These are phyloP conservation scores for Ceratobasidium sp. DNA, from an alignment of 1,284 basidiomycete genomes.

Conservation along the genomic window DNA sequence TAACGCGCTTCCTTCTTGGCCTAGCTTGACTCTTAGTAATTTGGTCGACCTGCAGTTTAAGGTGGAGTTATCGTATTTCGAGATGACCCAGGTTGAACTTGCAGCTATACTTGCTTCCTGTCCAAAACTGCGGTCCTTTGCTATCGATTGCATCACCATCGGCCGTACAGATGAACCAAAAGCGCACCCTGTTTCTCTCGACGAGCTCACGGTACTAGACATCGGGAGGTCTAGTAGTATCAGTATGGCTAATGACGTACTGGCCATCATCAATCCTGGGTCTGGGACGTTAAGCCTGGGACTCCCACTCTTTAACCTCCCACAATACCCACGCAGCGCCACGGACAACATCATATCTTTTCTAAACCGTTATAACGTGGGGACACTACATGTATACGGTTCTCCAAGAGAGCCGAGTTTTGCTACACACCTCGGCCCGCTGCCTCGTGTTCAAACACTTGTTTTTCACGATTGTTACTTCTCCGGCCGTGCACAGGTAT, in stretches of 20 bases:
- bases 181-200: background rate
- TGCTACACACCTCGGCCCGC: background rate
- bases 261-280: background rate
- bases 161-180: background rate
- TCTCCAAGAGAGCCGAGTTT: background rate
- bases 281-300: background rate
- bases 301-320: background rate
- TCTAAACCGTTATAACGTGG: background rate
- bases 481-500: background rate
- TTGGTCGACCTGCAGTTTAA: background rate
- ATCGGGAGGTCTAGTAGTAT: background rate
- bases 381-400: background rate
- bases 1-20: background rate
- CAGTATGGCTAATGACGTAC: background rate
- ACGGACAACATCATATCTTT: background rate
- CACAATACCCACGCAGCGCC: background rate
- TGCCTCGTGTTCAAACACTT: background rate
- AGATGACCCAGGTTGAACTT: background rate
- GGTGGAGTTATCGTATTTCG: background rate
- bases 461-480: background rate
- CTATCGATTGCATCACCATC: background rate
- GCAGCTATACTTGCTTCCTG: background rate
- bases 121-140: background rate
- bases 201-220: background rate
- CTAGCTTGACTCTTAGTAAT: background rate